Evolutionary conservation across 2,329 filamentous ascomycete species (phyloP).

Genomic region (Hypoxylon sp.): DNA sequence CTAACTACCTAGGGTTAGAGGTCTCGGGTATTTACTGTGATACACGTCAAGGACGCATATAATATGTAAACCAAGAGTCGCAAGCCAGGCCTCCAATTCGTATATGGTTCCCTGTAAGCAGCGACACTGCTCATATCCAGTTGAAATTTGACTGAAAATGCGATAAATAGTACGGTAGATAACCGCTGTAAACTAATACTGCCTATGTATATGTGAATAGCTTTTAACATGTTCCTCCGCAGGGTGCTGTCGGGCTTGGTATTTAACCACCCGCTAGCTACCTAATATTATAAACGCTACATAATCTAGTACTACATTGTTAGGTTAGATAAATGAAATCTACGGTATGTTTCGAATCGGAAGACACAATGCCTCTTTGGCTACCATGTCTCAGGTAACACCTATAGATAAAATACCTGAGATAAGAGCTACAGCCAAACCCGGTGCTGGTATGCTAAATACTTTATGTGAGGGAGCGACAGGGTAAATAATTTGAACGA

Average conservation of each 20-base stretch:
- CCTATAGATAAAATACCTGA: neutral
- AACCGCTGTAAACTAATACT: slow-evolving; percentile 67
- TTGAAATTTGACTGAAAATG: slow-evolving; percentile 59
- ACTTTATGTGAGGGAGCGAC: slow-evolving; percentile 58
- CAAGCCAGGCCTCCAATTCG: slow-evolving; percentile 39
- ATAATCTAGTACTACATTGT: slow-evolving; percentile 54
- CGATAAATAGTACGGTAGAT: slow-evolving; percentile 65
- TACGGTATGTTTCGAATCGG: neutral
- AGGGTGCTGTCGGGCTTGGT: slow-evolving; percentile 49
- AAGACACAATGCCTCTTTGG: neutral
- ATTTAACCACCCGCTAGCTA: slow-evolving; percentile 57
- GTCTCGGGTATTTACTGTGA: slow-evolving; percentile 51
- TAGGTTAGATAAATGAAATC: too few species aligned
- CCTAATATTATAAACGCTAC: slow-evolving; percentile 54
- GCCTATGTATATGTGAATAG: slow-evolving; percentile 66
- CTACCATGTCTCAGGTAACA: too few species aligned
- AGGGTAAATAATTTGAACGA: slow-evolving; percentile 63
- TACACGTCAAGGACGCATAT: slow-evolving; percentile 57
- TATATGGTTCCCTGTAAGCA: slow-evolving; percentile 5
- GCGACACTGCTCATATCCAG: slow-evolving; percentile 49
- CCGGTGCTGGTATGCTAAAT: slow-evolving; percentile 56
- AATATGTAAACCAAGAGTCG: slow-evolving; percentile 51
- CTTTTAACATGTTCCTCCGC: slow-evolving; percentile 51
- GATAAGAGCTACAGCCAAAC: slow-evolving; percentile 59
- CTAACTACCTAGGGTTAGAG: too few species aligned